Evolutionary conservation across 208 protist species (phyloP), one percentile per base, ranked within the genome.

Genomic region (Leishmania arabica): DNA sequence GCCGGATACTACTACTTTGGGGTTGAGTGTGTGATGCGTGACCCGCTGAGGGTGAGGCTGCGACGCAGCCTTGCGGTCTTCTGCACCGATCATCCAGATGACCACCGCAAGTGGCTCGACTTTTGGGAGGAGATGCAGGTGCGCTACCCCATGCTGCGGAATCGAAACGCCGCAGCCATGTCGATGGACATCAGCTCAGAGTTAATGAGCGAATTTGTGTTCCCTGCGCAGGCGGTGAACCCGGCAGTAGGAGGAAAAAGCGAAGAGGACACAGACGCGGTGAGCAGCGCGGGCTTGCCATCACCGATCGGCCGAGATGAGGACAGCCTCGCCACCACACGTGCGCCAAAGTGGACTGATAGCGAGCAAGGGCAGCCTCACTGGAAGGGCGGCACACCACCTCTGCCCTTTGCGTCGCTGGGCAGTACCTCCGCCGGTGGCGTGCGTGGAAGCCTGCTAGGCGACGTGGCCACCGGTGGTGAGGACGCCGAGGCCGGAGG

Each of bases 1-100:
- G 65, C 68, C 2, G 70, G 84, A 11, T 93, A 88, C 77, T 82
- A 92, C 75, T 93, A 91, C 84, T 93, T 93, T 84, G 90, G 90
- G 40, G 66, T 92, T 27, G 90, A 93, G 75, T 79, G 75, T 31
- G 69, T 89, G 21, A 49, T 76, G 49, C 69, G 42, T 7, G 74
- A 86, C 62, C 21, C 68, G 15, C 60, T 31, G 37, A 79, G 79
- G 1, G n/a, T 49, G 24, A 49, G 71, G 15, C 45, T 82, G n/a
- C 86, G 80, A 7, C 83, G 84, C n/a, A 72, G 74, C 66, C 70
- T 93, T 27, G 82, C 82, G 24, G 84, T 93, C 37, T 91, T 93
- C 60, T 75, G 80, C 54, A 92, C 90, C 7, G 86, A 90, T 54
- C 72, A 85, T 72, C 42, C 75, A 45, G 79, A 78, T 1, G 90